Conservation (phyloP, 257 asterid species). For the Leonotis leonurus region DNA sequence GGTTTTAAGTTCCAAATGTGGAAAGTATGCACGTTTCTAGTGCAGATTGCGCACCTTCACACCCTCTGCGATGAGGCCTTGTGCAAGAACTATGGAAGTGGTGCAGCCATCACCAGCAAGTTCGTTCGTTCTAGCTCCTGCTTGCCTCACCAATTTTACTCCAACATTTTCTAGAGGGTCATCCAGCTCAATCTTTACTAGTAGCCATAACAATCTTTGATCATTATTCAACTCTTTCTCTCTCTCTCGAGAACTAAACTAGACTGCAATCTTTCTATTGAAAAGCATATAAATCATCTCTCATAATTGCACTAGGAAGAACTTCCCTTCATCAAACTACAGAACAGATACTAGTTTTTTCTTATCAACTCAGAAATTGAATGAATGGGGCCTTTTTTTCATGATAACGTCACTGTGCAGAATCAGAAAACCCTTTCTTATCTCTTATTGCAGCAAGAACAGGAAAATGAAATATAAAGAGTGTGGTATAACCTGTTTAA, state of each 20-base stretch:
- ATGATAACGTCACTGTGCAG: not conserved
- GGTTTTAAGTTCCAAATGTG: not conserved
- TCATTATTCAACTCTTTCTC: conserved; percentile 1
- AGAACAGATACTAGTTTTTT: not conserved
- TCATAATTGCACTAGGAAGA: not conserved
- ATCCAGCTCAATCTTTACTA: conserved; percentile 79
- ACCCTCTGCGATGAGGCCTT: conserved; percentile 73
- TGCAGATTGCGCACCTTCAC: conserved; percentile 43
- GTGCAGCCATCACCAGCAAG: conserved; percentile 92
- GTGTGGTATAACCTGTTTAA: conserved; percentile 54
- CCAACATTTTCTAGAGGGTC: conserved; percentile 87
- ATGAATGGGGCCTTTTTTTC: not conserved
- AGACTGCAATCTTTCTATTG: not conserved
- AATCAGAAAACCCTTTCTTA: not conserved
- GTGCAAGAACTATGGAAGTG: conserved; percentile 77
- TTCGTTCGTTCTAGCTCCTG: conserved; percentile 80
- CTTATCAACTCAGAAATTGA: not conserved
- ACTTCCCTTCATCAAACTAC: not conserved
- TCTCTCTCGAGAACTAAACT: not conserved
- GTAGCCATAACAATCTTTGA: conserved; percentile 27
- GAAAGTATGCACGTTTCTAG: not conserved
- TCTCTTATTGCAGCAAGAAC: not conserved
- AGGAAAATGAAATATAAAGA: not conserved
- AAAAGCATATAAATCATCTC: not conserved
- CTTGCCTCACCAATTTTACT: conserved; percentile 79